Base-by-base conservation (phyloP, 208 protist species). In the Wallacemonas sp. region DNA sequence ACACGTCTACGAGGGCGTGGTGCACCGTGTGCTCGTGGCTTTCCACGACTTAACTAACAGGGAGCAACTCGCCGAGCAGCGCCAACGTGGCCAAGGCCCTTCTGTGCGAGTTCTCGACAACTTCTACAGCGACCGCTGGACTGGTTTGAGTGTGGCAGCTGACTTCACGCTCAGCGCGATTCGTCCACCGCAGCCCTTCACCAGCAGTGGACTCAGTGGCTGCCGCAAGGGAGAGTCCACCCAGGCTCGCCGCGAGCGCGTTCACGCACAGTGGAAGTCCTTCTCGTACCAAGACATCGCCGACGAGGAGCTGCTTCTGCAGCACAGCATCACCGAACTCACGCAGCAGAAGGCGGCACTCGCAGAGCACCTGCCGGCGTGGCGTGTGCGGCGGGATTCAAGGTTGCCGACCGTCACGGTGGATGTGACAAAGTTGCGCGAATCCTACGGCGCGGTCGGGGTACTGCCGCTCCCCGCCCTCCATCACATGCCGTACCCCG, bases 281-380 rank as follows among this genome's bases (percentile, higher is more conserved):
- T 69, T 61, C 33, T 59, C 59, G 19, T 75, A 68, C 17, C 61
- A 66, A 17, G 45, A 76, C 22, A 72, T 73, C 41, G 53, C 73
- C 52, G 67, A 78, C 68, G 59, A 81, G 58, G 53, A 76, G 44
- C 45, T 73, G 42, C 37, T 85, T 46, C 63, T 72, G 44, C 65
- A 53, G 38, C 63, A 29, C n/a, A 53, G 32, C 34, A 39, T 69
- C 59, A 36, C 59, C 63, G 37, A 79, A 63, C 57, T 89, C 5
- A 37, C 66, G 21, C 30, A 61, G 58, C 69, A 55, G 12, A 53
- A 64, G 41, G 41, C 27, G 37, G 13, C 36, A 27, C 12, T 44
- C 41, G 21, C 59, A 3, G 24, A 8, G 3, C 55, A 44, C 34
- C 9, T 24, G 3, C 39, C 39, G 19, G 42, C 39, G 13, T 62